These are phyloP conservation scores for Aspergillus pseudoterreus DNA, from an alignment of 2,329 filamentous ascomycete genomes.

Conservation along the genomic window DNA sequence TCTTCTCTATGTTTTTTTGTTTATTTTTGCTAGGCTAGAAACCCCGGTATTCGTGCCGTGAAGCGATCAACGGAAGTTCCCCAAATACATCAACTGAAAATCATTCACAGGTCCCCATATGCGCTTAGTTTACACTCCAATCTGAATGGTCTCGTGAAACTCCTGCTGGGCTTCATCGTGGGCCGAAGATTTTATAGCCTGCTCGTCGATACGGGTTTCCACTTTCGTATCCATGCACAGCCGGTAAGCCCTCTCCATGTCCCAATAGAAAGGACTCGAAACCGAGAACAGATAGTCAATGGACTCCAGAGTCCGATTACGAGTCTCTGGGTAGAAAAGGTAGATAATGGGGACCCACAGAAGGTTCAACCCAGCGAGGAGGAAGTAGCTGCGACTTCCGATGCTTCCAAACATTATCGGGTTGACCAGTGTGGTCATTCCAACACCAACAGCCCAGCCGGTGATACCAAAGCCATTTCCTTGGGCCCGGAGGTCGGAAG, in stretches of 20 bases:
- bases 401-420: constrained; percentile 50
- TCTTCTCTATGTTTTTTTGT: too few species aligned
- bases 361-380: constrained; percentile 51
- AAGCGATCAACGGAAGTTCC: too few species aligned
- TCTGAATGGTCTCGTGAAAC: not conserved
- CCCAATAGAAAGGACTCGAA: constrained; percentile 43
- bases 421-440: constrained; percentile 52
- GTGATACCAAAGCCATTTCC: constrained; percentile 58
- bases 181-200: too few species aligned
- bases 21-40: too few species aligned
- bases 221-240: not conserved
- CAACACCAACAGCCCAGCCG: constrained; percentile 57
- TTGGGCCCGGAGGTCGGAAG: constrained; percentile 55
- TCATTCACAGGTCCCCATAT: too few species aligned
- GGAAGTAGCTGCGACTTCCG: constrained; percentile 48
- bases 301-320: constrained; percentile 49
- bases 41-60: too few species aligned
- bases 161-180: too few species aligned
- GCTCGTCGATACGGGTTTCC: too few species aligned
- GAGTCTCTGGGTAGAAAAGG: constrained; percentile 54
- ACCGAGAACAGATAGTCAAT: constrained; percentile 50
- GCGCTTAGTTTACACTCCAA: not conserved
- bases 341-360: constrained; percentile 51
- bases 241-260: constrained; percentile 43
- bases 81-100: too few species aligned